Percentiles rank a stretch among this genome's conserved stretches.
Conservation (phyloP, 768 basidiomycete species). For the Tylopilus intermedius region DNA sequence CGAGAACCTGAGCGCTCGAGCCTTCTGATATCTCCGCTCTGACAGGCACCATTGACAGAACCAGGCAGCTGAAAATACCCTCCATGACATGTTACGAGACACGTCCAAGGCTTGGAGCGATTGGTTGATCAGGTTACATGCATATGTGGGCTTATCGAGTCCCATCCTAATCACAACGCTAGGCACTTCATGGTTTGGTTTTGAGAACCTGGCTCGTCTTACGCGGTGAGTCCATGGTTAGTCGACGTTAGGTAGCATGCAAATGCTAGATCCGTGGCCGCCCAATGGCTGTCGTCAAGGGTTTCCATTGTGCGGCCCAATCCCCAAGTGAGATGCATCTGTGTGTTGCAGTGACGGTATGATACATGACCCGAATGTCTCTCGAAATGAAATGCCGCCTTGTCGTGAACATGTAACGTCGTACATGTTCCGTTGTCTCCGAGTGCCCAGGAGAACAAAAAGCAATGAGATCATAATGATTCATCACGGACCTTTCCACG, state of each 20-base stretch:
- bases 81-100: too few species aligned
- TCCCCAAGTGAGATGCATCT: neutral
- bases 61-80: too few species aligned
- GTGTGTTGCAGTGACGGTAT: too few species aligned
- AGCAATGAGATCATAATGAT: neutral
- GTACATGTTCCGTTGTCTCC: constrained; percentile 1
- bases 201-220: neutral
- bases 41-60: neutral
- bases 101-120: neutral
- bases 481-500: constrained; percentile 3
- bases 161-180: neutral
- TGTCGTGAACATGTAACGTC: neutral
- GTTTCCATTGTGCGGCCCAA: constrained; percentile 4
- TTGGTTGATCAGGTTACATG: neutral
- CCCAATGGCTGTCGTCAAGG: neutral
- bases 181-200: too few species aligned
- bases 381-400: neutral
- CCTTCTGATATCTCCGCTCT: neutral
- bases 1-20: neutral
- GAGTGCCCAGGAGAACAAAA: constrained; percentile 15
- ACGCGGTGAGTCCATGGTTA: neutral
- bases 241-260: neutral
- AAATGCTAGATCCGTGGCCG: neutral
- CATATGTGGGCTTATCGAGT: neutral
- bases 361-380: neutral